Conservation (phyloP, 306 rosid genomes). For the Corylus heterophylla region DNA sequence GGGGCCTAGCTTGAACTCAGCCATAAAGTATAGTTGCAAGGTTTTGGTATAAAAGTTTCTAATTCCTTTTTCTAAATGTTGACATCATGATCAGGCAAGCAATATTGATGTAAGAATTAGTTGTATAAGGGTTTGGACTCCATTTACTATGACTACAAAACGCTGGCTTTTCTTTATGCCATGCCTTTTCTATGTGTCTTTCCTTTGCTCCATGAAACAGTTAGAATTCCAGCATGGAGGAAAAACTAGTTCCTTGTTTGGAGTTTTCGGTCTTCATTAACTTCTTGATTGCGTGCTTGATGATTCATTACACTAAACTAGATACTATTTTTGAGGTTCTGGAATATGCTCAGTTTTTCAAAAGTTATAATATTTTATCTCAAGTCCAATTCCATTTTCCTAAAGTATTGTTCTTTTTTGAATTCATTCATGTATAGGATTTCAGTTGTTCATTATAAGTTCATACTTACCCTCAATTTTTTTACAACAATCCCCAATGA, state of each 20-base stretch:
- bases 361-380: neutral
- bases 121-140: neutral
- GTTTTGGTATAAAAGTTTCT: constrained; percentile 5
- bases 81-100: neutral
- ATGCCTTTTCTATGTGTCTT: too few relatives aligned
- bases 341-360: neutral
- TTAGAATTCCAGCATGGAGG: neutral
- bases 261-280: neutral
- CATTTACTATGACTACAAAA: neutral
- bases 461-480: too few relatives aligned
- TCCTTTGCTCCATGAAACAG: neutral
- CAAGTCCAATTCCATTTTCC: neutral
- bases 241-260: neutral
- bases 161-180: neutral
- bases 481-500: too few relatives aligned
- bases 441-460: too few relatives aligned
- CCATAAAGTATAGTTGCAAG: neutral
- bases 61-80: neutral
- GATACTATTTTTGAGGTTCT: neutral
- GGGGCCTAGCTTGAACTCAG: neutral
- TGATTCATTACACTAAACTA: neutral
- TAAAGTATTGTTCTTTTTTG: neutral
- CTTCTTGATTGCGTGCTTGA: neutral
- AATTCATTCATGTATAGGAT: neutral
- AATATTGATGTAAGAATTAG: neutral